These are phyloP conservation scores for Pythium folliculosum DNA, from an alignment of 352 stramenopile genomes.

Conservation along the genomic window DNA sequence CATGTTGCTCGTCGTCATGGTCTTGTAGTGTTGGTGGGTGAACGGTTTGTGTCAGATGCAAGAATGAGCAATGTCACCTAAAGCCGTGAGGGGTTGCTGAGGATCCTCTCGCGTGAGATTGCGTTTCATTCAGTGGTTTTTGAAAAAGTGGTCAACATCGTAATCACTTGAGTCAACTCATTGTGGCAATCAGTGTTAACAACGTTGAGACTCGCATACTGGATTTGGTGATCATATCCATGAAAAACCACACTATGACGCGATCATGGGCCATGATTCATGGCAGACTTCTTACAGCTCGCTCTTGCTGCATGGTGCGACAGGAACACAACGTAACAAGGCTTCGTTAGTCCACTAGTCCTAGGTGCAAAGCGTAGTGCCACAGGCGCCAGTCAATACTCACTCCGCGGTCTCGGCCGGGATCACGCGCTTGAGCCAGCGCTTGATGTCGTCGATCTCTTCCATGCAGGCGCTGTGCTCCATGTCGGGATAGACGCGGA, in stretches of 20 bases:
- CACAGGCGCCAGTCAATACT: background rate
- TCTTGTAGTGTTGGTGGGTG: background rate
- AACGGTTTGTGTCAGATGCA: background rate
- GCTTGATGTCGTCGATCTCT: conserved; percentile 66
- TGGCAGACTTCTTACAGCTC: conserved; percentile 10
- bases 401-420: conserved; percentile 2
- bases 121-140: background rate
- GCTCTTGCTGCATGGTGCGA: background rate
- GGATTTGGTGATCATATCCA: background rate
- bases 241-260: conserved; percentile 1
- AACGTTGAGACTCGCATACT: background rate
- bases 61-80: background rate
- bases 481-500: conserved; percentile 68
- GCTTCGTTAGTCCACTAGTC: no score
- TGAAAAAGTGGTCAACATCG: background rate
- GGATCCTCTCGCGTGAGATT: background rate
- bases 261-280: background rate
- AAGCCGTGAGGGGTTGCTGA: no score
- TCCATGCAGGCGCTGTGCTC: conserved; percentile 62
- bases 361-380: background rate
- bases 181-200: background rate
- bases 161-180: background rate
- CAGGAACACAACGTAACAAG: no score
- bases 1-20: conserved; percentile 10
- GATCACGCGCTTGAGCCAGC: conserved; percentile 56